These are phyloP conservation scores for Auricularia heimuer DNA, from an alignment of 768 basidiomycete species.

Conservation along the genomic window DNA sequence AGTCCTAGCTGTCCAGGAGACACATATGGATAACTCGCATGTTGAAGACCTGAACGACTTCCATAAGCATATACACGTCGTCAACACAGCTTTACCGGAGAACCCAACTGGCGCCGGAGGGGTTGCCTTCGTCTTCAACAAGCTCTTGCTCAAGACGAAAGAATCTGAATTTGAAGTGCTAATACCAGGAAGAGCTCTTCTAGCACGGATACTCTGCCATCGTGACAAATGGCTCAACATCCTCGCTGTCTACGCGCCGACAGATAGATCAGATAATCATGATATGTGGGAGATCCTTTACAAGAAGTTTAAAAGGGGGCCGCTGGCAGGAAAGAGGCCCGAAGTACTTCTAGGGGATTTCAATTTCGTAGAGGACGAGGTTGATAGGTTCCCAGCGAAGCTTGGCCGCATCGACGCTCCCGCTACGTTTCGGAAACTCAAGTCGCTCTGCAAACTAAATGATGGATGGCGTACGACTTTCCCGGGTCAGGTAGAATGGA, in stretches of 20 bases:
- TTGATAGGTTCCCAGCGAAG: slow-evolving; percentile 13
- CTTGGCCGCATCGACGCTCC: background rate
- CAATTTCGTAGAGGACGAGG: slow-evolving; percentile 14
- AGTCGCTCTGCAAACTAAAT: background rate
- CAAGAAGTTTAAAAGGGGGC: no score
- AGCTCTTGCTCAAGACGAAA: background rate
- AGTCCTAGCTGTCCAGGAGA: background rate
- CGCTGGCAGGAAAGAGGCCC: no score
- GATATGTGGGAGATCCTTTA: background rate
- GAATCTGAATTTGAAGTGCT: background rate
- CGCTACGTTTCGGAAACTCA: background rate
- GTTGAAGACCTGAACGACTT: background rate
- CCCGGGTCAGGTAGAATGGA: background rate
- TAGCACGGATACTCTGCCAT: background rate
- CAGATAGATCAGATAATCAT: background rate
- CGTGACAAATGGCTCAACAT: background rate
- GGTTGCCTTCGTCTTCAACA: background rate
- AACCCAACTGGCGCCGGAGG: background rate
- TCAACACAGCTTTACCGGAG: background rate
- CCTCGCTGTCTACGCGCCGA: background rate
- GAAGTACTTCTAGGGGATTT: slow-evolving; percentile 13
- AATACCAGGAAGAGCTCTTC: background rate
- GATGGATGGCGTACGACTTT: background rate
- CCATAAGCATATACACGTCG: background rate
- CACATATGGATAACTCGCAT: background rate